These are phyloP conservation scores for Diplosphaera chodatii DNA, from an alignment of 139 green algal genomes.

Conservation along the genomic window DNA sequence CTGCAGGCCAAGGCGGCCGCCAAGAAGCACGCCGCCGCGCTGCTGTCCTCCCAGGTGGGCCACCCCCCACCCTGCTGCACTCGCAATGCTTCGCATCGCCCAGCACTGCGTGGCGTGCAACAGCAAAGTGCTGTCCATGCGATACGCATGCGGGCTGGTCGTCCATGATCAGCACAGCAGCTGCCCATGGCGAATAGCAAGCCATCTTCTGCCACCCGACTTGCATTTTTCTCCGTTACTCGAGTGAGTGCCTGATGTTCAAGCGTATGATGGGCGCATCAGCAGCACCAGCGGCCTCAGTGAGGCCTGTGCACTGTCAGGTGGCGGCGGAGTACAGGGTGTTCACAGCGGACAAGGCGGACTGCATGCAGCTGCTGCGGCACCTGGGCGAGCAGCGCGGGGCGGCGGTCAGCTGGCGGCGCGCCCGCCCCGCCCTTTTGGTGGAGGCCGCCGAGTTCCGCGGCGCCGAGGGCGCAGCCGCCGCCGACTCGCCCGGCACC, in stretches of 20 bases:
- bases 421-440: conserved; percentile 61
- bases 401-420: conserved; percentile 60
- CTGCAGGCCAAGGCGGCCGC: conserved; percentile 71
- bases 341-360: conserved; percentile 39
- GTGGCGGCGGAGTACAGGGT: conserved; percentile 51
- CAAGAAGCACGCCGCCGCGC: conserved; percentile 65
- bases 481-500: neutral
- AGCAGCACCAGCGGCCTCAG: too few relatives aligned
- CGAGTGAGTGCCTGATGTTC: too few relatives aligned
- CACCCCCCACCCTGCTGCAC: too few relatives aligned
- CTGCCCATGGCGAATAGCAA: too few relatives aligned
- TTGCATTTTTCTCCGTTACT: too few relatives aligned
- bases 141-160: too few relatives aligned
- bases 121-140: too few relatives aligned
- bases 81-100: too few relatives aligned
- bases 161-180: too few relatives aligned
- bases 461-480: neutral
- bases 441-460: conserved; percentile 46
- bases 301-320: conserved; percentile 17
- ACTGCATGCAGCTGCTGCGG: conserved; percentile 59
- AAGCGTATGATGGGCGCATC: neutral
- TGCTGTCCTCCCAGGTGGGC: conserved; percentile 38
- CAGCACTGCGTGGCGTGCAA: too few relatives aligned
- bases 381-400: conserved; percentile 48
- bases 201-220: too few relatives aligned